Conservation (phyloP, 495 filamentous ascomycete species). For the Bryoglossum gracile region DNA sequence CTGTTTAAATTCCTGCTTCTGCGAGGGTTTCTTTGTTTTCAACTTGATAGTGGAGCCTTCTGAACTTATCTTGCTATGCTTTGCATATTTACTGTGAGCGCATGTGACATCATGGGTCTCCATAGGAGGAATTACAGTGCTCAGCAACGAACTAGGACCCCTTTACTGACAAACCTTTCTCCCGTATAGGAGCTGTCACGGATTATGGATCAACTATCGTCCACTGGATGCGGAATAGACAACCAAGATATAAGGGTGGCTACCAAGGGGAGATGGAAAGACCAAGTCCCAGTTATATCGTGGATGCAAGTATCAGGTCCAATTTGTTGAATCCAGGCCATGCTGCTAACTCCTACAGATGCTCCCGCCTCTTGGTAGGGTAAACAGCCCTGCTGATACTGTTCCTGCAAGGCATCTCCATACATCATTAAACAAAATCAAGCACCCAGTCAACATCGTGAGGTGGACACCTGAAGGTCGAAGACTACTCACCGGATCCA, state of each 20-base stretch:
- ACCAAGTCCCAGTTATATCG: conserved; percentile 78
- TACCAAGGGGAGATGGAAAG: conserved; percentile 68
- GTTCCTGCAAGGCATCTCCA: conserved; percentile 88
- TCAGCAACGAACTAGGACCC: too few relatives aligned
- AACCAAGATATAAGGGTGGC: conserved; percentile 63
- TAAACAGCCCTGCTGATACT: conserved; percentile 65
- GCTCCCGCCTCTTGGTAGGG: conserved; percentile 72
- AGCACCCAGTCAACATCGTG: conserved; percentile 95
- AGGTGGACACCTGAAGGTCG: conserved; percentile 96
- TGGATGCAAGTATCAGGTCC: conserved; percentile 60
- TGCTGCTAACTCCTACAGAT: conserved; percentile 50
- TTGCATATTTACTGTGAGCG: too few relatives aligned
- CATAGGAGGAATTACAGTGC: too few relatives aligned
- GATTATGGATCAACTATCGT: conserved; percentile 92
- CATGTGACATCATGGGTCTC: too few relatives aligned
- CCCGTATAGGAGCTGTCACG: conserved; percentile 65
- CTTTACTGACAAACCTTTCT: not conserved
- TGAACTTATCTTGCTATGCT: too few relatives aligned
- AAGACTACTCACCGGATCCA: conserved; percentile 81
- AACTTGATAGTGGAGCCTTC: too few relatives aligned
- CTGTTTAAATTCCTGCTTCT: too few relatives aligned
- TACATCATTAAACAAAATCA: conserved; percentile 93
- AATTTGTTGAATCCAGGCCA: not conserved
- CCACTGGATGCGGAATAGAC: conserved; percentile 85
- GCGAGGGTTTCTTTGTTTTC: too few relatives aligned